phyloP scores from a whole-genome alignment of 139 green algal species.

The Yamagishiella unicocca region DNA sequence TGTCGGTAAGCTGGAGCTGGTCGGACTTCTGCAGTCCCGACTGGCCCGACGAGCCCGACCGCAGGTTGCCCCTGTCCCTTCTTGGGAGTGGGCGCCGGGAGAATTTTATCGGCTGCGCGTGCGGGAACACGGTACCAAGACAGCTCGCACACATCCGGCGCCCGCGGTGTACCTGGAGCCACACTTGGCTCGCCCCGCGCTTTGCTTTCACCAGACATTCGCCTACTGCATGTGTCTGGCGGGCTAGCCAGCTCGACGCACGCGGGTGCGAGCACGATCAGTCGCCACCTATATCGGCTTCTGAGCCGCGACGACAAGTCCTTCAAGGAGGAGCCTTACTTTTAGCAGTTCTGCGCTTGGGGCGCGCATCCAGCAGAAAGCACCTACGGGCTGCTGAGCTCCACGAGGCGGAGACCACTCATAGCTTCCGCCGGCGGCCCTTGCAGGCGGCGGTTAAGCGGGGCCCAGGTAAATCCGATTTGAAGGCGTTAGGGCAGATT shows the following conservation, averaged over 20 bases:
- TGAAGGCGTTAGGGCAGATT: not conserved
- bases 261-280: not conserved
- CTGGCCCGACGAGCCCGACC: not conserved
- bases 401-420: not conserved
- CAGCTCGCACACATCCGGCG: not conserved
- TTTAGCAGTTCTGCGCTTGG: not conserved
- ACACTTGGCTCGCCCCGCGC: not conserved
- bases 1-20: not conserved
- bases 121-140: not conserved
- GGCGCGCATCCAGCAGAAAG: not conserved
- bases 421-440: not conserved
- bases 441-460: not conserved
- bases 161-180: not conserved
- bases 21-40: constrained; percentile 2
- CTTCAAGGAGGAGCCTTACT: not conserved
- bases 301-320: not conserved
- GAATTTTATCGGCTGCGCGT: not conserved
- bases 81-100: not conserved
- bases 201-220: not conserved
- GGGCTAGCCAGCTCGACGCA: not conserved
- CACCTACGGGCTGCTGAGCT: not conserved
- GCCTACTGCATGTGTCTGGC: not conserved
- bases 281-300: not conserved
- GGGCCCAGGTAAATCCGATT: not conserved
- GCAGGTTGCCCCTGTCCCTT: not conserved